These are phyloP conservation scores for Apiotrichum sp. DNA, from an alignment of 1,284 basidiomycete genomes.

Conservation along the genomic window DNA sequence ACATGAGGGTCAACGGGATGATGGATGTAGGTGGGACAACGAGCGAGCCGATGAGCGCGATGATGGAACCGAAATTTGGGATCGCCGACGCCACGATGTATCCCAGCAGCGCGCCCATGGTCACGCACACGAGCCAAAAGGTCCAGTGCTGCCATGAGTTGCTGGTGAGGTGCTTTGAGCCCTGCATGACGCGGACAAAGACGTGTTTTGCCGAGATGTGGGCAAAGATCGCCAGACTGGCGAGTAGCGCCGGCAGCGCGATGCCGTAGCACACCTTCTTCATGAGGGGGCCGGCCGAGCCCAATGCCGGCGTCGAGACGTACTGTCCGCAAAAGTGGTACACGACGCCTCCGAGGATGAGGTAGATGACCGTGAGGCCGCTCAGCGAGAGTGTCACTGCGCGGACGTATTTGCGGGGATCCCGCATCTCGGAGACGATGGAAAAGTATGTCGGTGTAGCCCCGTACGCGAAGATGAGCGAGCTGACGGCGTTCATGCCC, in stretches of 20 bases:
- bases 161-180: slow-evolving; percentile 26
- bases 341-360: slow-evolving; percentile 12
- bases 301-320: slow-evolving; percentile 33
- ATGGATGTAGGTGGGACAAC: slow-evolving; percentile 17
- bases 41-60: slow-evolving; percentile 28
- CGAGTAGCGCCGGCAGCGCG: slow-evolving; percentile 33
- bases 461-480: slow-evolving; percentile 25
- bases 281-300: slow-evolving; percentile 41
- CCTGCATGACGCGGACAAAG: slow-evolving; percentile 51
- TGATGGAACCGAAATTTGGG: slow-evolving; percentile 22
- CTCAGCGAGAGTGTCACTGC: slow-evolving; percentile 24
- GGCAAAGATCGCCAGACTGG: slow-evolving; percentile 26
- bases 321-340: slow-evolving; percentile 13
- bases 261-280: slow-evolving; percentile 40
- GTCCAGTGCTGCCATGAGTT: slow-evolving; percentile 30
- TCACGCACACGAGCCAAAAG: slow-evolving; percentile 22
- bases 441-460: slow-evolving; percentile 23
- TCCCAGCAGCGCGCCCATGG: slow-evolving; percentile 15
- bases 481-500: slow-evolving; percentile 26
- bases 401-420: slow-evolving; percentile 30
- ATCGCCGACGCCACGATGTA: slow-evolving; percentile 24
- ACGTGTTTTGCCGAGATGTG: slow-evolving; percentile 45
- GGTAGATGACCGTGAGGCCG: slow-evolving; percentile 18
- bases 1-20: slow-evolving; percentile 27
- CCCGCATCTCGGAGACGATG: slow-evolving; percentile 40